phyloP scores from a whole-genome alignment of 768 basidiomycete species.

The Trametes punicea region DNA sequence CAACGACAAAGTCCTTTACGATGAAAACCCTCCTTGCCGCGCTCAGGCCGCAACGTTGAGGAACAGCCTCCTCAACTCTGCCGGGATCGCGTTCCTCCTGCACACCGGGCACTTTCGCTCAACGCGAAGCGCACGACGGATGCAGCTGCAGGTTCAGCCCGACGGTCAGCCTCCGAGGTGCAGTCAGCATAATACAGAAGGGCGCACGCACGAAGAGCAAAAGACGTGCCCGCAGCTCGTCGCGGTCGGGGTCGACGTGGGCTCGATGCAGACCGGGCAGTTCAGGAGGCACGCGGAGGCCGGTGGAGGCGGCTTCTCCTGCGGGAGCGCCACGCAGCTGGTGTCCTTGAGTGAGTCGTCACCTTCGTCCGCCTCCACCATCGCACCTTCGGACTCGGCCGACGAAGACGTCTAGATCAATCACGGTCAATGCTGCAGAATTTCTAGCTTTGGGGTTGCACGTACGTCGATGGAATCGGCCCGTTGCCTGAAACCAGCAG shows the following conservation, averaged over 20 bases:
- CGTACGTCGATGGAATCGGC: neutral
- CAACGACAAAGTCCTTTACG: too few species aligned
- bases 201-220: constrained; percentile 30
- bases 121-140: neutral
- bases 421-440: too few species aligned
- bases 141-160: constrained; percentile 16
- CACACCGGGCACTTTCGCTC: constrained; percentile 20
- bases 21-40: neutral
- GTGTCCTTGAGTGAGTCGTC: neutral
- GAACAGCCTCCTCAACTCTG: constrained; percentile 19
- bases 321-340: neutral
- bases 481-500: neutral
- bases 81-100: constrained; percentile 1
- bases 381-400: too few species aligned
- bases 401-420: too few species aligned
- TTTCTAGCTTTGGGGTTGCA: neutral
- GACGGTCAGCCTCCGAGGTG: neutral
- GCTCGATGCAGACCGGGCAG: constrained; percentile 33
- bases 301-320: neutral
- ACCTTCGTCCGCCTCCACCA: neutral
- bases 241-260: constrained; percentile 23
- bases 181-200: neutral
- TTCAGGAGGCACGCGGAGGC: constrained; percentile 17
- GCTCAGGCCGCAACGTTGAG: neutral
- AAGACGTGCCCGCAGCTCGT: constrained; percentile 35